Base-by-base conservation (phyloP, 495 filamentous ascomycete species). In the Penicillium subrubescens region DNA sequence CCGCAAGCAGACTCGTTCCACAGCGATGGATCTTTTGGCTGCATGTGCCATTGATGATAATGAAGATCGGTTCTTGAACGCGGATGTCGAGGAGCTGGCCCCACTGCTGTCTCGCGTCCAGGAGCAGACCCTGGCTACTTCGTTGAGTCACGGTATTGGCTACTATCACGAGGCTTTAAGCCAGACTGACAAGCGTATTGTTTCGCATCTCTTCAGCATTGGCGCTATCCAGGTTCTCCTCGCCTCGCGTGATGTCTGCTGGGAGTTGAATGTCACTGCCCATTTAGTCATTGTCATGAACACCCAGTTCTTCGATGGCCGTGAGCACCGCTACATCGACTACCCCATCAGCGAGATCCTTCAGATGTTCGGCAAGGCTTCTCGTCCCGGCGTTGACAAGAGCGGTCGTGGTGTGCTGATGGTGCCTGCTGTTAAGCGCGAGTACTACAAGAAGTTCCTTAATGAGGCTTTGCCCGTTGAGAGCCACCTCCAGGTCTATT, bases 361-460 rank as follows among this genome's bases (percentile, higher is more conserved):
- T n/a, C 96, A 99, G 70, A 99, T 99, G 96, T 97, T 97, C 64
- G 95, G 95, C 68, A 96, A 93, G 74, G 92, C 95, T 29, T 88
- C 90, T 33, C 90, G 93, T 58, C 83, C 92, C 7, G 85, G 88
- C 10, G 77, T 87, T 63, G 94, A 97, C 71, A 94, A 94, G 61
- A 80, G 87, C 25, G 90, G 92, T 56, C 91, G 90, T 63, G 96
- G 94, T 62, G 91, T 99, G 17, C 80, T 99, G 34, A 97, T 99
- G 94, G 89, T 97, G 6, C 92, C 94, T 5, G 89, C 90, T 19
- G 92, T 94, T 50, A 97, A 96, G 81, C 88, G 94, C 33, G 93
- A 97, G 62, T 99, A 97, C 76, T 98, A 98, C 85, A 93, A 93
- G 79, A 98, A 98, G 78, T 99, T 99, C 84, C 81, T 99, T 63